These are phyloP conservation scores for Kalmanozyma brasiliensis DNA, from an alignment of 1,284 basidiomycete species.

Conservation along the genomic window DNA sequence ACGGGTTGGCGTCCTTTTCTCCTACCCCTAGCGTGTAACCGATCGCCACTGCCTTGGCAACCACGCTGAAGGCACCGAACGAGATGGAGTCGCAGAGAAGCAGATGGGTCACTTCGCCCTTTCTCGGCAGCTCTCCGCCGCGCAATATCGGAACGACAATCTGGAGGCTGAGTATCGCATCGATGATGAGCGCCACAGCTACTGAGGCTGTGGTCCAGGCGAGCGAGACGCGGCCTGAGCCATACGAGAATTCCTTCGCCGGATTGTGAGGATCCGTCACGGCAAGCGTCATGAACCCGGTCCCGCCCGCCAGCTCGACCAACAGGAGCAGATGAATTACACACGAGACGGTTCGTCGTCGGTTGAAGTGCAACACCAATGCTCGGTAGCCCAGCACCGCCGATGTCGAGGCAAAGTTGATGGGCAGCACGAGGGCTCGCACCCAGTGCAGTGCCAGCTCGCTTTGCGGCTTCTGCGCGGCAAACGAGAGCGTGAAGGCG, in stretches of 20 bases:
- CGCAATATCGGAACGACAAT: conserved; percentile 23
- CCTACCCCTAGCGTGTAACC: neutral
- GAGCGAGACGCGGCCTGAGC: conserved; percentile 4
- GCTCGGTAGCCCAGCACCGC: conserved; percentile 27
- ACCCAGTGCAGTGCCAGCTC: conserved; percentile 4
- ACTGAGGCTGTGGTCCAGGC: conserved; percentile 19
- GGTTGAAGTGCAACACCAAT: conserved; percentile 23
- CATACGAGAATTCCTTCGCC: neutral
- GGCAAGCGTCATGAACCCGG: conserved; percentile 3
- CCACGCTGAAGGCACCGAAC: conserved; percentile 25
- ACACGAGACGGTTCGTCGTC: conserved; percentile 1
- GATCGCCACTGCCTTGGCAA: conserved; percentile 16
- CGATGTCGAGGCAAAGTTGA: conserved; percentile 31
- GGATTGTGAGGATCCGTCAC: neutral
- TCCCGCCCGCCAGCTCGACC: conserved; percentile 3
- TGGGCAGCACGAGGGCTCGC: conserved; percentile 10
- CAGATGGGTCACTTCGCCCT: conserved; percentile 26
- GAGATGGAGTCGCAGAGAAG: conserved; percentile 24
- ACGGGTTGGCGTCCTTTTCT: conserved; percentile 6
- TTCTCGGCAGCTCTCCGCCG: neutral
- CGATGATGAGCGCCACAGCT: conserved; percentile 16
- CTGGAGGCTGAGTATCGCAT: conserved; percentile 18
- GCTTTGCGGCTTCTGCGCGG: neutral
- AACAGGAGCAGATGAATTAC: conserved; percentile 12
- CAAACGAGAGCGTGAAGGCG: conserved; percentile 5